phyloP scores from a whole-genome alignment of 2,329 filamentous ascomycete species.

The Scedosporium minutisporum region DNA sequence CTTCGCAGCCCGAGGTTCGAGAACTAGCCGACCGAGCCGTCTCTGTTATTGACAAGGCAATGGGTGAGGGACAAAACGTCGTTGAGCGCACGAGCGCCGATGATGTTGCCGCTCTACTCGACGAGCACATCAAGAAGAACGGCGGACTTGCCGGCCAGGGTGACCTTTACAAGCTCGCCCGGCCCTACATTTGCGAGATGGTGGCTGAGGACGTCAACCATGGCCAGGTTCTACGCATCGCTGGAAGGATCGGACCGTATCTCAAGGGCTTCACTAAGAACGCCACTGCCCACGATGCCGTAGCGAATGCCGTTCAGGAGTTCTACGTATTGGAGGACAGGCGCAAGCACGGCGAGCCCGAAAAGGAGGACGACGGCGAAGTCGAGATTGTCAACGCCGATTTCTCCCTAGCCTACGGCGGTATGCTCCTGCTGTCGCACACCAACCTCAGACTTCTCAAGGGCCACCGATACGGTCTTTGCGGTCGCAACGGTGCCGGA shows the following conservation, averaged over 20 bases:
- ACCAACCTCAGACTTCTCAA: slow-evolving; percentile 91
- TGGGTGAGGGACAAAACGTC: slow-evolving; percentile 60
- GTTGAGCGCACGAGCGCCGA: slow-evolving; percentile 59
- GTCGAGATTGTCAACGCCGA: slow-evolving; percentile 94
- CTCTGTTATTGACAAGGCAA: slow-evolving; percentile 84
- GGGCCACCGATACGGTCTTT: slow-evolving; percentile 94
- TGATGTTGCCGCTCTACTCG: slow-evolving; percentile 65
- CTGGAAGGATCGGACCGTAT: slow-evolving; percentile 62
- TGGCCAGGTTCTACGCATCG: slow-evolving; percentile 66
- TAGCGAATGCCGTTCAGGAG: slow-evolving; percentile 65
- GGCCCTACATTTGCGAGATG: slow-evolving; percentile 71
- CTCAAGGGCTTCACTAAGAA: slow-evolving; percentile 59
- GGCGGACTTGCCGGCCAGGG: slow-evolving; percentile 49
- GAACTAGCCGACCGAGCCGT: slow-evolving; percentile 78
- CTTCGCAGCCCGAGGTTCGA: slow-evolving; percentile 88
- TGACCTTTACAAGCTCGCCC: slow-evolving; percentile 58
- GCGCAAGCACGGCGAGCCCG: slow-evolving; percentile 74
- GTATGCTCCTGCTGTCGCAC: slow-evolving; percentile 92
- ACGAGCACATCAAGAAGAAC: slow-evolving; percentile 64
- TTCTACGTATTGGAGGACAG: slow-evolving; percentile 77
- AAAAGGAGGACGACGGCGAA: slow-evolving; percentile 85
- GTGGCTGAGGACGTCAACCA: slow-evolving; percentile 81
- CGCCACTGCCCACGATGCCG: slow-evolving; percentile 46
- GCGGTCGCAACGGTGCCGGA: slow-evolving; percentile 91
- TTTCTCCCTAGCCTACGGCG: slow-evolving; percentile 95